Conservation (phyloP, 768 basidiomycete genomes). For the Boletus coccyginus region DNA sequence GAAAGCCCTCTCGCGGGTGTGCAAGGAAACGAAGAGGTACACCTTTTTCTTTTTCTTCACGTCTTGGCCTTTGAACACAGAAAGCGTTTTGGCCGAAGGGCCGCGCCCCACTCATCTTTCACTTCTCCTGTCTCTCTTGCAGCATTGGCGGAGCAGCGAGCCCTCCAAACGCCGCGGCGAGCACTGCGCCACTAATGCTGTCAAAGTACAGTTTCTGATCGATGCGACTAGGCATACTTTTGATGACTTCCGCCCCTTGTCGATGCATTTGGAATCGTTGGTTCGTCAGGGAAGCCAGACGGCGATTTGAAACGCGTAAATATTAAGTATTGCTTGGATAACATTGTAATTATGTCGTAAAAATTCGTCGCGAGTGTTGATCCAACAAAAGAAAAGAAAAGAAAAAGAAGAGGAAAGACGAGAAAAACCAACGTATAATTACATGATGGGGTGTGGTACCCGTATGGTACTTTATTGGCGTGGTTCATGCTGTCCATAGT, state of each 20-base stretch:
- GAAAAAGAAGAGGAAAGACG: neutral
- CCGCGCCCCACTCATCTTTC: neutral
- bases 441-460: constrained; percentile 24
- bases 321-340: constrained; percentile 19
- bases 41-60: constrained; percentile 71
- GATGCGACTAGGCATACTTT: constrained; percentile 25
- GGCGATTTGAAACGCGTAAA: neutral
- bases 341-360: constrained; percentile 29
- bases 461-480: constrained; percentile 19
- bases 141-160: constrained; percentile 66
- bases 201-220: neutral
- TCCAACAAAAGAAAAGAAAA: constrained; percentile 1
- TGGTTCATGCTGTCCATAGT: constrained; percentile 30
- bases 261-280: neutral
- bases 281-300: neutral
- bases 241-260: constrained; percentile 7
- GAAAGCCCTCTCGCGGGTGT: constrained; percentile 56
- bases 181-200: constrained; percentile 15
- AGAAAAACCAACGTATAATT: constrained; percentile 23
- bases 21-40: constrained; percentile 56
- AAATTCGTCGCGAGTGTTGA: constrained; percentile 16
- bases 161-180: constrained; percentile 69
- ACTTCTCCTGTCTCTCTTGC: neutral
- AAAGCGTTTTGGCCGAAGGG: neutral
- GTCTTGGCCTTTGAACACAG: constrained; percentile 64